Evolutionary conservation across 2,329 filamentous ascomycete genomes (phyloP), one percentile per base, ranked within the genome.

Genomic region (Ascochyta koolunga): DNA sequence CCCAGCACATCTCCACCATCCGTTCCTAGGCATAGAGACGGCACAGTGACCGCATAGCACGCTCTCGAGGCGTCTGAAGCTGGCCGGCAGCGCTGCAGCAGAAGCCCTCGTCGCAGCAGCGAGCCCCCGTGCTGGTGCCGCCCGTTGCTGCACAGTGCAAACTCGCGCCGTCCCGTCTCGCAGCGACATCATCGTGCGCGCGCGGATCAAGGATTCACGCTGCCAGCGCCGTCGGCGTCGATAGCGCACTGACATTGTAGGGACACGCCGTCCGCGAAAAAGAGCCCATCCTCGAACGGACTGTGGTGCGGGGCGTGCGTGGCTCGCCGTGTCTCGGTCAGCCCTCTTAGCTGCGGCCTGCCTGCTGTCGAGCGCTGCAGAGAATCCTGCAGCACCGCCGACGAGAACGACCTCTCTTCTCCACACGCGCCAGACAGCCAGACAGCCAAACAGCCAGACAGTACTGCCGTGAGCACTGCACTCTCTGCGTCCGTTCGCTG

Each of bases 261-360:
- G 56, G 60, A 65, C 61, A 64, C 65, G 62, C 64, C 61, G 64
- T 54, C 66, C 56, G 51, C 60, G 53, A 57, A 64, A 63, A 61
- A 64, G 58, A 60, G 60, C 48, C 61, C 58, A 50, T 50, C 45
- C 41, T 50, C 57, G 63, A 56, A 60, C 67, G 63, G 69, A 68
- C 64, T 70, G 59, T 64, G 21, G 24, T 50, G 68, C 60, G 70
- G 64, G 62, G 57, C 68, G 70, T 74, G 70, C 71, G 60, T 57
- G 48, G 58, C 67, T 73, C 69, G 70, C 67, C 69, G n/a, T 71
- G 70, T 66, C 69, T 69, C 64, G 64, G 67, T 71, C 71, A 71
- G 71, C 68, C 71, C 66, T 73, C 69, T 72, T 74, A 72, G 71
- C 71, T 71, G 70, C 71, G 67, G 69, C 68, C 67, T 71, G 69